Evolutionary conservation across 257 asterid species (phyloP), one percentile per base, ranked within the genome.

Genomic region (Solanum paucissectum): DNA sequence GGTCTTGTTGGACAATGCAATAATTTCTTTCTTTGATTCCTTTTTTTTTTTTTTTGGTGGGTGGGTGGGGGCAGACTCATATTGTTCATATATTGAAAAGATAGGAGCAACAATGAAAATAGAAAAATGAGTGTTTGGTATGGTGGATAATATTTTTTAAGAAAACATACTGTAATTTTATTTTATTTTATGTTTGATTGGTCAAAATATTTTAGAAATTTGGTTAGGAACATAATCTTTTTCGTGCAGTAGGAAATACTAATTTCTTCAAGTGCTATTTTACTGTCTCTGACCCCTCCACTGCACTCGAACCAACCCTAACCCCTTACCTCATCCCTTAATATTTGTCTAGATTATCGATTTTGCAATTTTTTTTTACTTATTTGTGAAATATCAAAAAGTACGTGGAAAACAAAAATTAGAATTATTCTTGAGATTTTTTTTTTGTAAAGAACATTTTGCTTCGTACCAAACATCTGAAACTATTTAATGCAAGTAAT

Each of bases 91-190:
- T 64, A 68, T 68, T 29, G 68, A 12, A 29, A 68, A 68, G 20
- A 69, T 12, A 13, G 20, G 11, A 69, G 75, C 34, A 69, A 29
- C 21, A 0, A 13, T 69, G 11, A 69, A 69, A 69, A 29, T 11
- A 0, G 75, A 69, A 69, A 12, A 29, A 69, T 4, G 71, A 21
- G 13, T 23, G 69, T 60, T 23, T 9, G 11, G 5, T 55, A 60
- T n/a, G 33, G 33, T 23, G 32, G 5, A 3, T 0, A 21, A 8
- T 55, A 58, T 20, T 58, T 42, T 42, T 14, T 5, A 0, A 55
- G 0, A 20, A 58, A 7, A 58, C 25, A 0, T 58, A 0, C 0
- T 0, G 25, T 20, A 58, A 21, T 0, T 21, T 7, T 58, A 6
- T 49, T 0, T 9, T 40, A 4, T 14, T 13, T 58, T 58, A 20